Conservation (phyloP, 257 asterid genomes). For the Capsicum baccatum region DNA sequence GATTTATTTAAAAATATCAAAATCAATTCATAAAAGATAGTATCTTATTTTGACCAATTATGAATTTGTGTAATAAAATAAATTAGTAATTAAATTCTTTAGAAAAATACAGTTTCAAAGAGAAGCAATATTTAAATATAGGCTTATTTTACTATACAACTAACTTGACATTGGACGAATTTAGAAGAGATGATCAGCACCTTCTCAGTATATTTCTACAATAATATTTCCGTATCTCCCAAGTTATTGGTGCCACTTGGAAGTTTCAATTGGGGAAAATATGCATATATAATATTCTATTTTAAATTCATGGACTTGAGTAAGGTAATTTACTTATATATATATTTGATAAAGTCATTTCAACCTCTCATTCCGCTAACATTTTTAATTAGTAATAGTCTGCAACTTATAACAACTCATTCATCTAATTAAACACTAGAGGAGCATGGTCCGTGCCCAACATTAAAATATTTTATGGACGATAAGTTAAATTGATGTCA, state of each 20-base stretch:
- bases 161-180: neutral
- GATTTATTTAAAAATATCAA: too few relatives aligned
- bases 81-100: neutral
- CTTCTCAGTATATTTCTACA: neutral
- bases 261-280: neutral
- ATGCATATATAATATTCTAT: neutral
- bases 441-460: too few relatives aligned
- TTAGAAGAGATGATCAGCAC: neutral
- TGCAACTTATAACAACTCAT: neutral
- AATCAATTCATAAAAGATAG: too few relatives aligned
- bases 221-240: neutral
- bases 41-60: too few relatives aligned
- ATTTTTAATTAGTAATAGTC: neutral
- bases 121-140: neutral
- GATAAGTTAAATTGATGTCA: too few relatives aligned
- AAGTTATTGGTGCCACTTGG: neutral
- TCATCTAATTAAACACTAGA: neutral
- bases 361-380: neutral
- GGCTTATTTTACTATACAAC: neutral
- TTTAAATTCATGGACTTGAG: neutral
- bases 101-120: neutral
- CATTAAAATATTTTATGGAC: too few relatives aligned
- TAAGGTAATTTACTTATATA: neutral
- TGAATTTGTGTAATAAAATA: too few relatives aligned
- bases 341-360: slow-evolving; percentile 4